Percentiles rank a stretch among this genome's conserved stretches.
Conservation (phyloP, 768 basidiomycete genomes). For the Tricholoma hemisulphureum region DNA sequence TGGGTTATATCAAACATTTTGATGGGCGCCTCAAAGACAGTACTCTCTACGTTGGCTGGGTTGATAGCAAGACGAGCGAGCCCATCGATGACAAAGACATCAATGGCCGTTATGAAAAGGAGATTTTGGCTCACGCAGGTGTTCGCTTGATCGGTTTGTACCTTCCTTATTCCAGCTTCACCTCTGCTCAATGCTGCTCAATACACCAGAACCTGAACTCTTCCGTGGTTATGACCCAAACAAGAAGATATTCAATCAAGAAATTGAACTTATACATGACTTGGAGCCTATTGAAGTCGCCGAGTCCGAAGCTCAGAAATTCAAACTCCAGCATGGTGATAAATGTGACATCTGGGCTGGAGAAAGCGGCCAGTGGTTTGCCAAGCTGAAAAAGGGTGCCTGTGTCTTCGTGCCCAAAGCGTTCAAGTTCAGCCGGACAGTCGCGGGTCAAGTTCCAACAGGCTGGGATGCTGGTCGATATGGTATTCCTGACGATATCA, state of each 20-base stretch:
- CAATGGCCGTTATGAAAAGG: conserved; percentile 89
- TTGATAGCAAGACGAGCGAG: conserved; percentile 88
- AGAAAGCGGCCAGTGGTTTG: conserved; percentile 93
- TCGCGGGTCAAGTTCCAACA: conserved; percentile 95
- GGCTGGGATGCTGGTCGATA: conserved; percentile 97
- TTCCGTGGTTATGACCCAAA: conserved; percentile 98
- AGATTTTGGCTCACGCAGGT: conserved; percentile 87
- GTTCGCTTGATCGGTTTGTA: conserved; percentile 87
- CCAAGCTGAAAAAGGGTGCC: conserved; percentile 98
- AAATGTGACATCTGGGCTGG: conserved; percentile 95
- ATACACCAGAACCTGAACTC: conserved; percentile 81
- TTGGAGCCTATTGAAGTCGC: conserved; percentile 94
- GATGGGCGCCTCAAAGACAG: conserved; percentile 95
- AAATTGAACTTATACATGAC: conserved; percentile 94
- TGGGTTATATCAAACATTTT: conserved; percentile 98
- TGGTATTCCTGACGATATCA: conserved; percentile 95
- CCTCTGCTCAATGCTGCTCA: conserved; percentile 12
- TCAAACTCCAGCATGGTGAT: conserved; percentile 95
- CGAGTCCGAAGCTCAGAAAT: conserved; percentile 87
- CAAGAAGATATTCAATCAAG: conserved; percentile 97
- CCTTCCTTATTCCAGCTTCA: not conserved
- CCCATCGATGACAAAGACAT: conserved; percentile 99
- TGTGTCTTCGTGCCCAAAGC: conserved; percentile 92
- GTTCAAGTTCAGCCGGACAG: conserved; percentile 89
- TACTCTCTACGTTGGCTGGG: conserved; percentile 95